Percentiles rank a stretch among this genome's conserved stretches.
phyloP scores from a whole-genome alignment of 768 basidiomycete genomes.

The Xerocomus spinulosus region DNA sequence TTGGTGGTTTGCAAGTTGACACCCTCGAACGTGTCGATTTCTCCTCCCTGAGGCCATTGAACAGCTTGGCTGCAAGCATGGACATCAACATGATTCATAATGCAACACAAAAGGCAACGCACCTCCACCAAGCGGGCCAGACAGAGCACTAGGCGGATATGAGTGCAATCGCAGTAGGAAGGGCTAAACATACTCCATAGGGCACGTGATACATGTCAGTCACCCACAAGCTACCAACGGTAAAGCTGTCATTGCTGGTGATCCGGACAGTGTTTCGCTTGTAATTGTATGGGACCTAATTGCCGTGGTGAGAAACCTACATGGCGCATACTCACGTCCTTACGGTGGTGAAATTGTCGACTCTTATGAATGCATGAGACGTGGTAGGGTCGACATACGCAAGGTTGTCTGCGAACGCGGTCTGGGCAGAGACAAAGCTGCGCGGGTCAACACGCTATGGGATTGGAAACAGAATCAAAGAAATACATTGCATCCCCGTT shows the following conservation, averaged over 20 bases:
- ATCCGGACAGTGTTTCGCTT: slow-evolving; percentile 72
- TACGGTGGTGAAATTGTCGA: slow-evolving; percentile 64
- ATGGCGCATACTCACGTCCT: slow-evolving; percentile 4
- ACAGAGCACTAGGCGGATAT: slow-evolving; percentile 52
- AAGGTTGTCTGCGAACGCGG: slow-evolving; percentile 46
- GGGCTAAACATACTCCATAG: slow-evolving; percentile 44
- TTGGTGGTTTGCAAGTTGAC: slow-evolving; percentile 64
- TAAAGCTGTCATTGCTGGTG: slow-evolving; percentile 48
- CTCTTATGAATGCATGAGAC: slow-evolving; percentile 70
- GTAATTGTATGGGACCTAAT: slow-evolving; percentile 36
- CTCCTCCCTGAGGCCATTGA: slow-evolving; percentile 60
- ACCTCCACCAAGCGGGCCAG: slow-evolving; percentile 61
- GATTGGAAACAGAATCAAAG: not conserved
- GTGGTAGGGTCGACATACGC: slow-evolving; percentile 59
- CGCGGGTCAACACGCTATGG: slow-evolving; percentile 3
- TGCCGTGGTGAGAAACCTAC: not conserved
- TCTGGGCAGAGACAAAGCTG: slow-evolving; percentile 45
- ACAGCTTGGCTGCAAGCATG: slow-evolving; percentile 40
- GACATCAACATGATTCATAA: not conserved
- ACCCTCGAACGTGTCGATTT: slow-evolving; percentile 81
- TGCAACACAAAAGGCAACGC: not conserved
- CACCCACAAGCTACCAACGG: slow-evolving; percentile 59
- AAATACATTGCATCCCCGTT: slow-evolving; percentile 56
- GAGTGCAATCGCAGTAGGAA: not conserved
- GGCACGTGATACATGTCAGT: slow-evolving; percentile 64